These are phyloP conservation scores for Mesembryanthemum crystallinum DNA, from an alignment of 148 eudicot genomes.

Conservation along the genomic window DNA sequence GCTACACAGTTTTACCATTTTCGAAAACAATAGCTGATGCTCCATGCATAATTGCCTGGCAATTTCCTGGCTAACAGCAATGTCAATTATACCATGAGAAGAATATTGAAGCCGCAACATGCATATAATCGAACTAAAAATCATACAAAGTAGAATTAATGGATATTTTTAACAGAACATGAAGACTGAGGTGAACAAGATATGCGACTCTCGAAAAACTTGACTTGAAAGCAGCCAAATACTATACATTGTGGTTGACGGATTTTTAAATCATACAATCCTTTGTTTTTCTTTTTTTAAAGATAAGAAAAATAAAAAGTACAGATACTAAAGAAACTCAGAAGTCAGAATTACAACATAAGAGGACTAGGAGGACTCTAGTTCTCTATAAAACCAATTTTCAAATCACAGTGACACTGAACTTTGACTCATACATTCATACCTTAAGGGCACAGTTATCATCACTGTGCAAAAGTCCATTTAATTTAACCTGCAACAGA, in stretches of 20 bases:
- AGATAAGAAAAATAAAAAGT: no score
- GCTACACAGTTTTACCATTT: constrained; percentile 61
- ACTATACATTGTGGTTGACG: no score
- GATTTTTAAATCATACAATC: no score
- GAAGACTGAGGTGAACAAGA: no score
- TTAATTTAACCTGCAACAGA: constrained; percentile 67
- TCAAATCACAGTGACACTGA: not conserved
- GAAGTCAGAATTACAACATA: no score
- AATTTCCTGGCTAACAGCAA: constrained; percentile 56
- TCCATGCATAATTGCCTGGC: constrained; percentile 80
- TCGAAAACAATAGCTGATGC: constrained; percentile 69
- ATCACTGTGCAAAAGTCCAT: constrained; percentile 87
- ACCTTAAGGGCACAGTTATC: constrained; percentile 96
- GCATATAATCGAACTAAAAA: not conserved
- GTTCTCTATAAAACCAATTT: no score
- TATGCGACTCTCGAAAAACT: no score
- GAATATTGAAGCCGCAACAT: not conserved
- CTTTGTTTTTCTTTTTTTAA: no score
- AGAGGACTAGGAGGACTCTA: no score
- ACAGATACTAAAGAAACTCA: no score
- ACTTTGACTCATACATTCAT: not conserved
- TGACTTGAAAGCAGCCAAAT: no score
- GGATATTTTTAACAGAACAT: not conserved
- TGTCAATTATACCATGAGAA: constrained; percentile 13
- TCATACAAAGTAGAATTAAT: not conserved